These are phyloP conservation scores for Suhomyces emberorum DNA, from an alignment of 805 yeast species.

Conservation along the genomic window DNA sequence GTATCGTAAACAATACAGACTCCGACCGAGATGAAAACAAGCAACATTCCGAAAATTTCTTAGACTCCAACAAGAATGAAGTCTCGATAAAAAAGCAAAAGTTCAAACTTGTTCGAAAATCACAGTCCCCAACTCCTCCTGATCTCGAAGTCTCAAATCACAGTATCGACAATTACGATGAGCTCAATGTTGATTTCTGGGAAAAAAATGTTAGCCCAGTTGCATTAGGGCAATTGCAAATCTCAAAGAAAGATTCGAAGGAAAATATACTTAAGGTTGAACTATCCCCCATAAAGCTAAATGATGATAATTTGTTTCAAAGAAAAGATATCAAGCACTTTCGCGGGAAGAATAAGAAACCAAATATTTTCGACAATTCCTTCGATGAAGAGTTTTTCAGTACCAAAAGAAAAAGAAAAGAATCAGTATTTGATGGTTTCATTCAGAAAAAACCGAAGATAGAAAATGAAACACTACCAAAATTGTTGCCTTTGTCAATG, in stretches of 20 bases:
- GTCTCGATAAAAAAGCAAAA: conserved; percentile 1
- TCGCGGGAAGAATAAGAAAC: background rate
- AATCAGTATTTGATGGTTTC: no score
- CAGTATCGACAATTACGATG: conserved; percentile 35
- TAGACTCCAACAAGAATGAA: background rate
- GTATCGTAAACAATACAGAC: background rate
- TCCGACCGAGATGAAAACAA: background rate
- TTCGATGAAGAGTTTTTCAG: conserved; percentile 7
- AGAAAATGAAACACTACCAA: background rate
- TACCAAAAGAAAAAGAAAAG: background rate
- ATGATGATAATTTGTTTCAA: conserved; percentile 1
- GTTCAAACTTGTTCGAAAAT: conserved; percentile 1
- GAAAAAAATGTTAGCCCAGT: conserved; percentile 14
- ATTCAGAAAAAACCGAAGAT: no score
- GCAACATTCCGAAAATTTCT: background rate
- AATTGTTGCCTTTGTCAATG: background rate
- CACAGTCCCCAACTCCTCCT: conserved; percentile 4
- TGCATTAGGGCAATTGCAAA: background rate
- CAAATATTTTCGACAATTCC: conserved; percentile 11
- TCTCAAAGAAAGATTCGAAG: background rate
- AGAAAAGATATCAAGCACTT: background rate
- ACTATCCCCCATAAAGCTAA: conserved; percentile 10
- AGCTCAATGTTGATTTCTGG: conserved; percentile 24
- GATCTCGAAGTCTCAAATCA: conserved; percentile 6
- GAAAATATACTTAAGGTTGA: background rate